phyloP scores from a whole-genome alignment of 2,329 filamentous ascomycete species.

The Colletotrichum zoysiae region DNA sequence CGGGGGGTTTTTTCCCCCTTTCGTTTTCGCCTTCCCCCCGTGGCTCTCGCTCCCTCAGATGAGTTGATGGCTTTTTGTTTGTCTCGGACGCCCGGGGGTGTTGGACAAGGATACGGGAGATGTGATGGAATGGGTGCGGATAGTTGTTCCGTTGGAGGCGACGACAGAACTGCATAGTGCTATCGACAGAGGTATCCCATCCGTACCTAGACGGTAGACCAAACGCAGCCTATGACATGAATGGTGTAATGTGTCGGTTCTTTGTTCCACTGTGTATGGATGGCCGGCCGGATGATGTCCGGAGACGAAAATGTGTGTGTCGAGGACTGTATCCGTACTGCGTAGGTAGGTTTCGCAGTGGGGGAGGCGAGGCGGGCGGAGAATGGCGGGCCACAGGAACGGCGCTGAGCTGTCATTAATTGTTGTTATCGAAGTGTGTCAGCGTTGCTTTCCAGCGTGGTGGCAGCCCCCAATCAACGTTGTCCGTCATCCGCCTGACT shows the following conservation, averaged over 20 bases:
- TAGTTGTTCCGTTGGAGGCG: neutral
- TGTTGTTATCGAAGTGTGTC: conserved; percentile 4
- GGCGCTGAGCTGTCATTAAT: neutral
- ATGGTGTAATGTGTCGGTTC: neutral
- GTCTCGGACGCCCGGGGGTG: conserved; percentile 18
- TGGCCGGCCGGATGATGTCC: neutral
- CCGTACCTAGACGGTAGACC: neutral
- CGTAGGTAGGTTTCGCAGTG: neutral
- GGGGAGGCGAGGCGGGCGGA: neutral
- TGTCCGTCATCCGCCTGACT: conserved; percentile 2
- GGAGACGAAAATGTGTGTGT: neutral
- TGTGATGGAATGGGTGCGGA: neutral
- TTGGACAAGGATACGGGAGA: conserved; percentile 8
- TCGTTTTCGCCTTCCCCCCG: too few relatives aligned
- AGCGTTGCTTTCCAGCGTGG: conserved; percentile 19
- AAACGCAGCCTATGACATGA: neutral
- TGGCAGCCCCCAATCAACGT: neutral
- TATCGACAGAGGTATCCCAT: neutral
- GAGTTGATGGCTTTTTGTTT: conserved; percentile 28
- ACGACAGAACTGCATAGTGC: neutral
- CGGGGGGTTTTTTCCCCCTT: neutral
- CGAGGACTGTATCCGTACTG: too few relatives aligned
- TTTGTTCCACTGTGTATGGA: neutral
- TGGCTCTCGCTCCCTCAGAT: neutral
- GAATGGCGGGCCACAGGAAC: neutral